Percentiles rank a stretch among this genome's conserved stretches.
Conservation (phyloP, 2,329 filamentous ascomycete species). For the Rhynchosporium agropyri region DNA sequence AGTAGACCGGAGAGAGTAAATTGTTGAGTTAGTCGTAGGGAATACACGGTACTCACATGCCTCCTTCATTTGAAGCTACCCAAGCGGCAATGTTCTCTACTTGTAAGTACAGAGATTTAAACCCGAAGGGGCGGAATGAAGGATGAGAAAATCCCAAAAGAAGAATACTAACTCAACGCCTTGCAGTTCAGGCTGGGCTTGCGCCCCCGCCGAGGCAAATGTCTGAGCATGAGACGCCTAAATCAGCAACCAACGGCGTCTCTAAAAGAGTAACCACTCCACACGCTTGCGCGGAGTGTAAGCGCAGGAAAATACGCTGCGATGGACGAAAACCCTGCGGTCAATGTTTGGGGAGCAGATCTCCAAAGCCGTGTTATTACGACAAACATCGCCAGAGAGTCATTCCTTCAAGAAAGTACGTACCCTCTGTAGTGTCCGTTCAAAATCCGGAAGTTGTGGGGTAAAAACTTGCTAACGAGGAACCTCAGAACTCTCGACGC, state of each 20-base stretch:
- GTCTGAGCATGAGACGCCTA: conserved; percentile 38
- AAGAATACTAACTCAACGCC: conserved; percentile 17
- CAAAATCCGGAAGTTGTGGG: conserved; percentile 17
- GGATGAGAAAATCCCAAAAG: not conserved
- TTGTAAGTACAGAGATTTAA: conserved; percentile 34
- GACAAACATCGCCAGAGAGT: conserved; percentile 78
- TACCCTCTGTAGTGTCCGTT: not conserved
- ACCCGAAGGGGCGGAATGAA: no score
- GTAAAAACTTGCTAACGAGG: conserved; percentile 30
- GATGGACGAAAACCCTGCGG: conserved; percentile 81
- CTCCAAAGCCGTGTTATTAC: conserved; percentile 77
- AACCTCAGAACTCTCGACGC: conserved; percentile 58
- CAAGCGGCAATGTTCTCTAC: conserved; percentile 41
- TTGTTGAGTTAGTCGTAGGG: conserved; percentile 15
- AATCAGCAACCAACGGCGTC: conserved; percentile 43
- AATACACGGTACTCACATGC: conserved; percentile 30
- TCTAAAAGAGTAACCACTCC: conserved; percentile 58
- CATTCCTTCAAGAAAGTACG: conserved; percentile 75
- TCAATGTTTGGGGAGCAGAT: conserved; percentile 80
- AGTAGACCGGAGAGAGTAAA: conserved; percentile 15
- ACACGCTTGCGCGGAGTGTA: conserved; percentile 75
- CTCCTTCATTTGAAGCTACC: conserved; percentile 37
- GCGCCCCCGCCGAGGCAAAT: conserved; percentile 37
- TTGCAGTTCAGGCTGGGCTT: conserved; percentile 40
- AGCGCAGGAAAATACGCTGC: conserved; percentile 81